A percentile compares a stretch with the other conserved stretches of the same genome.
These are phyloP conservation scores for Vanderwaltozyma yarrowii DNA, from an alignment of 805 yeast genomes.

Conservation along the genomic window DNA sequence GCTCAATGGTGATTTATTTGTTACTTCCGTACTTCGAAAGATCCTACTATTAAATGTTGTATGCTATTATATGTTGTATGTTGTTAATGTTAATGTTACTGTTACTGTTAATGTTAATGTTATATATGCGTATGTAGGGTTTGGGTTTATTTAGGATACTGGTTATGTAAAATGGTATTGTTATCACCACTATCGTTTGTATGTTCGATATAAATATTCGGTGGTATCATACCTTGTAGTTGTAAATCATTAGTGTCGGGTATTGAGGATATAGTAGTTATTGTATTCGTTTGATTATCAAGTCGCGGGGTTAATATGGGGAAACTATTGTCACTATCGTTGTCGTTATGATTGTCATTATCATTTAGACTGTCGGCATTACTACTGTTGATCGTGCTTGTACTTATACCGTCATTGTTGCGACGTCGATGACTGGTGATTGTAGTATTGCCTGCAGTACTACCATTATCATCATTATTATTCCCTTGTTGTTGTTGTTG, in stretches of 20 bases:
- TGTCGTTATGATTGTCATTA: not conserved
- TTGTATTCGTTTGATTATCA: conserved; percentile 9
- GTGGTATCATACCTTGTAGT: conserved; percentile 12
- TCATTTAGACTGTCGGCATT: not conserved
- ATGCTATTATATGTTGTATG: too few species aligned
- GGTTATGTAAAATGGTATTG: too few species aligned
- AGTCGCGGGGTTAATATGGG: conserved; percentile 7
- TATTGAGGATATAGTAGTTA: conserved; percentile 12
- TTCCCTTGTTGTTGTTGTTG: not conserved
- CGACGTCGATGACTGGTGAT: not conserved
- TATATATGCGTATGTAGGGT: too few species aligned
- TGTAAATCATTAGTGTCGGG: conserved; percentile 19
- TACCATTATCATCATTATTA: too few species aligned
- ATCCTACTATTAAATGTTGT: too few species aligned
- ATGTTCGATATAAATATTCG: conserved; percentile 9
- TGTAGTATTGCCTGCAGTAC: not conserved
- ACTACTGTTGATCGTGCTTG: not conserved
- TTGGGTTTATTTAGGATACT: too few species aligned
- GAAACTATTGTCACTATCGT: not conserved
- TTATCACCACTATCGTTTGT: too few species aligned
- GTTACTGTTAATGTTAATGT: too few species aligned
- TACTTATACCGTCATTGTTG: not conserved
- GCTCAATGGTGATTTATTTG: too few species aligned
- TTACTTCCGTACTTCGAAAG: too few species aligned
- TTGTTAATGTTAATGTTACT: too few species aligned